Percentiles rank a stretch among this genome's conserved stretches.
phyloP scores from a whole-genome alignment of 2,329 filamentous ascomycete genomes.

The Alternaria sp. region DNA sequence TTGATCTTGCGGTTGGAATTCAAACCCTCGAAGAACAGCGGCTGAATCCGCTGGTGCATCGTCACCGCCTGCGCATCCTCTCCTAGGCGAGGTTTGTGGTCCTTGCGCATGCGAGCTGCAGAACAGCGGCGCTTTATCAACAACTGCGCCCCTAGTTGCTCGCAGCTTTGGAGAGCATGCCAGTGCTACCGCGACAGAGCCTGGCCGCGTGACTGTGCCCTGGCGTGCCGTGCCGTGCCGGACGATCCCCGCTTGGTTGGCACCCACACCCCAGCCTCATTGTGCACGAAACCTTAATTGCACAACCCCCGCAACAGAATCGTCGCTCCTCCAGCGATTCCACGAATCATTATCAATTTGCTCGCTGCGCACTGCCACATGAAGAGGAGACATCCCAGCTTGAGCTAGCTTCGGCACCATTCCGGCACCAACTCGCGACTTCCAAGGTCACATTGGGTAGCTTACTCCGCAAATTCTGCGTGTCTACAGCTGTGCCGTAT shows the following conservation, averaged over 20 bases:
- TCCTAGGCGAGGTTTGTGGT: background rate
- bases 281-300: background rate
- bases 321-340: background rate
- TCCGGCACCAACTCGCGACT: background rate
- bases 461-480: background rate
- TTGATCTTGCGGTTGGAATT: rapidly evolving
- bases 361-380: background rate
- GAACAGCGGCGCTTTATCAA: background rate
- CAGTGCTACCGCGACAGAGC: background rate
- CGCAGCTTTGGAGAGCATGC: background rate
- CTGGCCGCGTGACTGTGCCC: background rate
- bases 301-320: background rate
- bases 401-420: background rate
- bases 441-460: background rate
- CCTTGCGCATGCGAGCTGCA: background rate
- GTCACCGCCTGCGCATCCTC: background rate
- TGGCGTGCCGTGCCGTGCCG: background rate
- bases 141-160: background rate
- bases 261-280: background rate
- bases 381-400: background rate
- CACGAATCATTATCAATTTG: background rate
- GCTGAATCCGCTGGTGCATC: background rate
- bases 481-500: background rate
- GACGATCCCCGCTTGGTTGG: background rate
- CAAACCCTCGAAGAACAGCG: rapidly evolving